phyloP scores from a whole-genome alignment of 2,329 filamentous ascomycete genomes.

The Fusarium sarcochroum region DNA sequence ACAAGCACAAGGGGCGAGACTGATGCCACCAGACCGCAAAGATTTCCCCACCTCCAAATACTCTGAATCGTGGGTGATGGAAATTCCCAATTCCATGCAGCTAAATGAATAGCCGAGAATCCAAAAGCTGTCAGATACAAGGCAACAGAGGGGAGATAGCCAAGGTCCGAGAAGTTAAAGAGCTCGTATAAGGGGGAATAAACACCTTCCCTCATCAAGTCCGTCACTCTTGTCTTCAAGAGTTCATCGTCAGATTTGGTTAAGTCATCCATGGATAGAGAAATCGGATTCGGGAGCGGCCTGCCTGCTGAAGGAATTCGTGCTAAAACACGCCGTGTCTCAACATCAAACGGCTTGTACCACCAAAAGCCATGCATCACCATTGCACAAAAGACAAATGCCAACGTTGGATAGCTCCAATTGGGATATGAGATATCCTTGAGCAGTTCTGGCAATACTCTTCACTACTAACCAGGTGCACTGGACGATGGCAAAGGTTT shows the following conservation, averaged over 20 bases:
- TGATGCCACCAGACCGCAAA: neutral
- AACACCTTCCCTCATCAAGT: neutral
- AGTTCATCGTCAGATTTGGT: rapidly evolving
- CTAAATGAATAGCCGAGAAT: neutral
- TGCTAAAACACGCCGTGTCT: neutral
- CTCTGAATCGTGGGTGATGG: rapidly evolving
- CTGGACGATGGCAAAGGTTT: neutral
- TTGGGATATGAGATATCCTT: neutral
- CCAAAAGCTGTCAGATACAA: neutral
- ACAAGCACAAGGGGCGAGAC: neutral
- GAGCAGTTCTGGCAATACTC: rapidly evolving
- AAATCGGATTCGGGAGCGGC: rapidly evolving
- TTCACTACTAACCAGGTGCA: neutral
- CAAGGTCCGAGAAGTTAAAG: too few relatives aligned
- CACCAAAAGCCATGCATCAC: neutral
- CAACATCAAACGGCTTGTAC: neutral
- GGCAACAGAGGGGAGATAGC: neutral
- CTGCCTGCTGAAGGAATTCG: rapidly evolving
- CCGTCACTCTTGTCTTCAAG: rapidly evolving
- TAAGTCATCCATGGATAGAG: neutral
- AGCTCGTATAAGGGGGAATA: too few relatives aligned
- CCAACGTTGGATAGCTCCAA: neutral
- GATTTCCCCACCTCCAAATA: rapidly evolving
- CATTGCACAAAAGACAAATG: neutral
- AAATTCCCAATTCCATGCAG: neutral